Evolutionary conservation across 2,329 filamentous ascomycete species (phyloP), one percentile per base, ranked within the genome.

Genomic region (Leptodontidium sp.): DNA sequence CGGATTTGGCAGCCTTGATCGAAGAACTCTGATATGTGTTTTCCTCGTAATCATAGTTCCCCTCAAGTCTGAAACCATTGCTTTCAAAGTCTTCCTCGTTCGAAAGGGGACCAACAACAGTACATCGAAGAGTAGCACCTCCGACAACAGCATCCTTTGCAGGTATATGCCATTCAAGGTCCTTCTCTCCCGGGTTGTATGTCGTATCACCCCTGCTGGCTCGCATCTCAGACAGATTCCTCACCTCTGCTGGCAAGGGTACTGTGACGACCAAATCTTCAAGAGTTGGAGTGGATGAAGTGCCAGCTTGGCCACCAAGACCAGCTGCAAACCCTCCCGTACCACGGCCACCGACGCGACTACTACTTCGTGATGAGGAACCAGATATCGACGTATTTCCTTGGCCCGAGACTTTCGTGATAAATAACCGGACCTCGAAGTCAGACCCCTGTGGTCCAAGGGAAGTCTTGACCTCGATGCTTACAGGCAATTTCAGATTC

Each of bases 121-220:
- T 94, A 75, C 93, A 96, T 62, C 92, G 88, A 50, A 98, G 83
- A 0, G 88, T 91, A 64, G 93, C 93, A 65, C 88, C 89, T 1
- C 90, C 87, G 17, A 87, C 85, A 1, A 91, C 86, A 2, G 94
- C 85, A 67, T 97, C 94, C 80, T 93, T 94, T 29, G 88, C 87
- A 0, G 90, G 88, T 50, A 98, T 88, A 67, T 90, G 87, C 95
- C 95, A 98, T 79, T 97, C 92, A 9, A 98, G 84, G 1, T 87
- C 79, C 58, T 86, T 86, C 62, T 93, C 93, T 1, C 89, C 89
- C 0, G 91, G 89, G 65, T 88, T 91, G 81, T 94, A 98, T 67
- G 87, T 89, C 2, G 93, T 94, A 73, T 98, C 95, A 45, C 94
- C 95, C 72, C 89, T 90, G 73, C 89, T 92, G 1, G 94, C 88